Evolutionary conservation across 2,329 filamentous ascomycete genomes (phyloP).

Genomic region (Paraphoma chrysanthemicola): DNA sequence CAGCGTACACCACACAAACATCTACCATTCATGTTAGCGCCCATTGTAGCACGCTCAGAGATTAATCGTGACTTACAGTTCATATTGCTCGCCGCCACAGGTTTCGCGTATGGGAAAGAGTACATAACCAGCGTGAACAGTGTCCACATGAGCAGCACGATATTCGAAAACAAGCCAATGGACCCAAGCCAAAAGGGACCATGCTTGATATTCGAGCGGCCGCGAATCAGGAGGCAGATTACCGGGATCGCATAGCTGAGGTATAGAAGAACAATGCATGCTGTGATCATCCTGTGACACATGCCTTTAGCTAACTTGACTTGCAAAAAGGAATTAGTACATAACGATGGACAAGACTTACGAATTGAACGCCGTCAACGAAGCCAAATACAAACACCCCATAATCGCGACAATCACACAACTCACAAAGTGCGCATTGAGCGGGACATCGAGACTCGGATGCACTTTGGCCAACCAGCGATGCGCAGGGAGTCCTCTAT

Average conservation of each 20-base stretch:
- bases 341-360: constrained; percentile 15
- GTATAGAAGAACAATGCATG: constrained; percentile 51
- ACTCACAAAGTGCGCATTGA: constrained; percentile 53
- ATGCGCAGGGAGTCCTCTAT: constrained; percentile 57
- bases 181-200: constrained; percentile 59
- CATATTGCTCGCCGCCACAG: constrained; percentile 41
- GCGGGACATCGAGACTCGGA: constrained; percentile 51
- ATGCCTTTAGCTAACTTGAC: too few species aligned
- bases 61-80: constrained; percentile 24
- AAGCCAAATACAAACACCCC: constrained; percentile 56
- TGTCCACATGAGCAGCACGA: constrained; percentile 56
- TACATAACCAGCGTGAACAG: constrained; percentile 59
- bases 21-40: constrained; percentile 6
- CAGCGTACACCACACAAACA: constrained; percentile 25
- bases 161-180: constrained; percentile 52
- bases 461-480: constrained; percentile 51
- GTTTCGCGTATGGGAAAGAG: constrained; percentile 41
- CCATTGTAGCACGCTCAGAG: background rate
- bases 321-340: too few species aligned
- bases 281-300: constrained; percentile 48
- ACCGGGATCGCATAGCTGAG: constrained; percentile 53
- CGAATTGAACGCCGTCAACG: constrained; percentile 51
- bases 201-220: constrained; percentile 51
- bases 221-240: constrained; percentile 53
- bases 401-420: constrained; percentile 54